A percentile compares a stretch with the other conserved stretches of the same genome.
Evolutionary conservation across 2,329 filamentous ascomycete species (phyloP).

Genomic region (Cladophialophora carrionii): DNA sequence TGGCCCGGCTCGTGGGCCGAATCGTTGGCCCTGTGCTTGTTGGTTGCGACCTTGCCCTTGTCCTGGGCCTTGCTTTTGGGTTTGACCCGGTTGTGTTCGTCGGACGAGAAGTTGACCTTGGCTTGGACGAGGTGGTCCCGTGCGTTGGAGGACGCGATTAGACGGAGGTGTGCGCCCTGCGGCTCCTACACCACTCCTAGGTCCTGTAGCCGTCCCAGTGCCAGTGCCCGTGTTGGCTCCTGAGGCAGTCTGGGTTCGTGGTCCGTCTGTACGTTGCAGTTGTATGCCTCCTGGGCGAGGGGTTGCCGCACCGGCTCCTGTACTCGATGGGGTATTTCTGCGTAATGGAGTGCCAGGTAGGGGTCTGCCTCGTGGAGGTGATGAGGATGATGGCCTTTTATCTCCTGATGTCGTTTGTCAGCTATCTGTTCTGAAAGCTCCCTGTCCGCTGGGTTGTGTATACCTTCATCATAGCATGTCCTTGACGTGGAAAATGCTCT

Average conservation of each 20-base stretch:
- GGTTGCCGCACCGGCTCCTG: background rate
- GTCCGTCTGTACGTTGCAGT: conserved; percentile 9
- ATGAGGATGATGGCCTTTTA: conserved; percentile 5
- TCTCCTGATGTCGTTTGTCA: conserved; percentile 1
- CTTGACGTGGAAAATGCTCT: conserved; percentile 23
- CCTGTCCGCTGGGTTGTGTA: background rate
- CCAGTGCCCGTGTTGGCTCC: background rate
- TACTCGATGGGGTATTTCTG: conserved; percentile 1
- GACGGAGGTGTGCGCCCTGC: conserved; percentile 10
- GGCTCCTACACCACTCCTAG: background rate
- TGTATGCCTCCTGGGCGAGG: background rate
- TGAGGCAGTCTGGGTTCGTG: background rate
- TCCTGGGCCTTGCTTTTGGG: background rate
- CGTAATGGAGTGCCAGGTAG: background rate
- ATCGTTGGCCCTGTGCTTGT: background rate
- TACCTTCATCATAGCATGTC: conserved; percentile 24
- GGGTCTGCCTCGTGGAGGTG: conserved; percentile 8
- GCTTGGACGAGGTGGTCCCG: conserved; percentile 19
- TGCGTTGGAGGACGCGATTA: conserved; percentile 19
- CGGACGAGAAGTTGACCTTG: background rate
- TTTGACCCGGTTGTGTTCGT: background rate
- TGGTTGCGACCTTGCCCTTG: conserved; percentile 2
- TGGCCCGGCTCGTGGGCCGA: background rate
- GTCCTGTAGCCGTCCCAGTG: conserved; percentile 4
- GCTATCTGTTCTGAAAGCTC: conserved; percentile 4